A percentile compares a stretch with the other conserved stretches of the same genome.
Conservation (phyloP, 768 basidiomycete species). For the Tylopilus sp. region DNA sequence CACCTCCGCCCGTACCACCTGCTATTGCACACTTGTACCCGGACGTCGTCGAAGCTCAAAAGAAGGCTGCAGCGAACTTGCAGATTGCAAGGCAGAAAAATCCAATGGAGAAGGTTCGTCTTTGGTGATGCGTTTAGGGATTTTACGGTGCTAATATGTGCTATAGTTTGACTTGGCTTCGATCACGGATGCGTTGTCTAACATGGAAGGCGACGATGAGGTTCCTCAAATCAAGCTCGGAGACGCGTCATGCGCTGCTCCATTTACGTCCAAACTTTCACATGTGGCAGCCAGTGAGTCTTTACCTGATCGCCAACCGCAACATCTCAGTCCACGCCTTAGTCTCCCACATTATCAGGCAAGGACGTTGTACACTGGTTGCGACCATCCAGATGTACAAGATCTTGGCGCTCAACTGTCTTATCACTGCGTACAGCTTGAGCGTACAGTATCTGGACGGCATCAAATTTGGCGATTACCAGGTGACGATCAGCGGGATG, state of each 20-base stretch:
- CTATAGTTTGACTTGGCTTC: constrained; percentile 69
- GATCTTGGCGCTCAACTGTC: constrained; percentile 94
- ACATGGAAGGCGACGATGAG: constrained; percentile 93
- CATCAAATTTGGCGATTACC: constrained; percentile 99
- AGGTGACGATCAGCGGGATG: constrained; percentile 88
- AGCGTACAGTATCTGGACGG: constrained; percentile 98
- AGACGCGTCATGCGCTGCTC: constrained; percentile 98
- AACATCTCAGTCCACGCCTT: constrained; percentile 1
- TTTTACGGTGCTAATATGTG: constrained; percentile 13
- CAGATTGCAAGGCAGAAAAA: constrained; percentile 71
- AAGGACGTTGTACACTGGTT: constrained; percentile 97
- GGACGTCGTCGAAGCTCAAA: constrained; percentile 86
- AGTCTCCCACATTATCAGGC: constrained; percentile 97
- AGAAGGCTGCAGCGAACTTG: constrained; percentile 67
- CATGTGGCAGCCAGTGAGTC: constrained; percentile 92
- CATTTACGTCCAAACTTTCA: constrained; percentile 97
- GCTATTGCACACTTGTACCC: constrained; percentile 87
- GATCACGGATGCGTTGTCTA: constrained; percentile 82
- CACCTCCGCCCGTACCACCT: constrained; percentile 89
- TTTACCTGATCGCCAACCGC: not conserved
- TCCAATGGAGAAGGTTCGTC: constrained; percentile 83
- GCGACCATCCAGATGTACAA: constrained; percentile 99
- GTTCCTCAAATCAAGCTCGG: constrained; percentile 98
- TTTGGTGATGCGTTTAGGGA: not conserved
- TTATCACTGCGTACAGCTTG: constrained; percentile 98